Base-by-base conservation (phyloP, 73 alveolate genomes). In the Loxodes magnus region DNA sequence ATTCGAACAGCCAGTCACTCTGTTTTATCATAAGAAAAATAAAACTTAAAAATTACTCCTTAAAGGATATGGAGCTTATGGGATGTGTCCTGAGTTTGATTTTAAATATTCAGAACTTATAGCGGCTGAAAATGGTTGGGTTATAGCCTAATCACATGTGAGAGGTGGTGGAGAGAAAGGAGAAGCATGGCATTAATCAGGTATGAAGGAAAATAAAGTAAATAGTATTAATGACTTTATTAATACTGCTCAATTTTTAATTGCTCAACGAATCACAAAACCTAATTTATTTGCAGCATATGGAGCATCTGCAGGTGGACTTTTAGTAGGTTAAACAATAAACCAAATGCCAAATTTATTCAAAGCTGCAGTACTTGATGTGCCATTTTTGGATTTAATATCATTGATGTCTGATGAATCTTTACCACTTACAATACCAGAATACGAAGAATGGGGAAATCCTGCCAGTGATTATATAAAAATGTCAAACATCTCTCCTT, bases 141-240 rank as follows among this genome's bases (percentile, higher is more conserved):
- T 73, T 9, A 43, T 85, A n/a, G 96, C 93, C 4, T 36, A 43
- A 38, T 84, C 96, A 7, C 87, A 82, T 59, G 88, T 85, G 2
- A 68, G 96, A 70, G 96, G 96, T 10, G 96, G 92, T 2, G 79
- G 84, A 28, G 96, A 85, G 43, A 70, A 67, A 44, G 96, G 96
- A 4, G 31, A 68, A 3, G 42, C 67, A 43, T 85, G 96, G 96
- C 96, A 85, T 59, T 51, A 71, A 56, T 43, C 59, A 14, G 96
- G 88, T 0, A 80, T 74, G 26, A 64, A 60, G 26, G 70, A 43
- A 16, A 75, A 69, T 14, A 85, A 85, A 60, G 42, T 39, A 15
- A 79, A 64, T 23, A 51, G 85, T 3, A 39, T 80, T 35, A 43
- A 60, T 17, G 96, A 85, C 38, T 60, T 85, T 37, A 56, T 75